These are phyloP conservation scores for Xylaria longipes DNA, from an alignment of 495 filamentous ascomycete species.

Conservation along the genomic window DNA sequence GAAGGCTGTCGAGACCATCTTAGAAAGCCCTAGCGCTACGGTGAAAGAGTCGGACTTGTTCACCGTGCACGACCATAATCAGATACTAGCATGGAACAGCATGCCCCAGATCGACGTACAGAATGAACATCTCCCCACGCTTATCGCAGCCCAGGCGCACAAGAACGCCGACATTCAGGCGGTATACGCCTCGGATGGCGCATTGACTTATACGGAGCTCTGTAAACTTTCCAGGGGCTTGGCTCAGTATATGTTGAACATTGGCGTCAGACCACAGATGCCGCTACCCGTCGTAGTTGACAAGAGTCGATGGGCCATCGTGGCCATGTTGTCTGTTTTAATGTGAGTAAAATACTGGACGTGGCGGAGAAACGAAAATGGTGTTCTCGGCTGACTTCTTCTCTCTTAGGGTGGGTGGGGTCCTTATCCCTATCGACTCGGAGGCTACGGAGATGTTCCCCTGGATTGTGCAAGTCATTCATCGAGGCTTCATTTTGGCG, in stretches of 20 bases:
- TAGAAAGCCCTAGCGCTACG: slow-evolving; percentile 42
- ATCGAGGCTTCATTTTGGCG: slow-evolving; percentile 47
- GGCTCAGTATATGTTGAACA: slow-evolving; percentile 49
- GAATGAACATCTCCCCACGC: slow-evolving; percentile 42
- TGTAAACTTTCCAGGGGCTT: slow-evolving; percentile 47
- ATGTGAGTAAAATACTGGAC: slow-evolving; percentile 40
- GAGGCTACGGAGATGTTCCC: slow-evolving; percentile 49
- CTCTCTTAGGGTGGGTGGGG: slow-evolving; percentile 46
- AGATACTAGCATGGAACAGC: slow-evolving; percentile 49
- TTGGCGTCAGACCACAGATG: slow-evolving; percentile 48
- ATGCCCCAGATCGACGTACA: slow-evolving; percentile 43
- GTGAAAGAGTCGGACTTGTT: slow-evolving; percentile 52
- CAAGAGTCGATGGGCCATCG: slow-evolving; percentile 52
- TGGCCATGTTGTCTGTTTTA: slow-evolving; percentile 55
- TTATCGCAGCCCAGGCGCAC: slow-evolving; percentile 43
- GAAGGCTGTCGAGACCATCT: slow-evolving; percentile 49
- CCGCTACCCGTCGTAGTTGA: slow-evolving; percentile 55
- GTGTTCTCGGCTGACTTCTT: not conserved
- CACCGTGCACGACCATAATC: slow-evolving; percentile 49
- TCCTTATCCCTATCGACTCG: slow-evolving; percentile 52
- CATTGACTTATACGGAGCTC: slow-evolving; percentile 49
- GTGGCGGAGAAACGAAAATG: not conserved
- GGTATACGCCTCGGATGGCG: slow-evolving; percentile 54
- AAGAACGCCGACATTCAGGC: slow-evolving; percentile 48
- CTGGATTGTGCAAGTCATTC: slow-evolving; percentile 48